A percentile compares a stretch with the other conserved stretches of the same genome.
Evolutionary conservation across 495 filamentous ascomycete genomes (phyloP).

Genomic region (Neurospora cerealis): DNA sequence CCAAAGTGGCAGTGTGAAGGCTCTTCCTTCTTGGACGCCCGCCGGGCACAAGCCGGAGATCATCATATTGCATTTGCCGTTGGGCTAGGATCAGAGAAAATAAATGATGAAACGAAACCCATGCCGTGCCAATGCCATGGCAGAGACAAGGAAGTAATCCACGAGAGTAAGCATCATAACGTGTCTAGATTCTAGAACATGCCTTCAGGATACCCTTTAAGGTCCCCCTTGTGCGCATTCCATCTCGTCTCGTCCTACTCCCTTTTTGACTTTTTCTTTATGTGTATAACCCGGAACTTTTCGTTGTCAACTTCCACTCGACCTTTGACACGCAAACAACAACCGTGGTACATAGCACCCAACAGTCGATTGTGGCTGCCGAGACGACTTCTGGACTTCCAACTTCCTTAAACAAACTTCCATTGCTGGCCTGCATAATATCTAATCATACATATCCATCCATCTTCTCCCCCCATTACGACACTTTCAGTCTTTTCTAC

Average conservation of each 20-base stretch:
- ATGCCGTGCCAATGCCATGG: not conserved
- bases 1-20: not conserved
- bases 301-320: not conserved
- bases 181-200: not conserved
- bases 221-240: not conserved
- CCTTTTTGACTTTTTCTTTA: not conserved
- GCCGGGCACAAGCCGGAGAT: not conserved
- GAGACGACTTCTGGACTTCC: not conserved
- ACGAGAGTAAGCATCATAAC: not conserved
- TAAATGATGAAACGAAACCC: not conserved
- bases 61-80: not conserved
- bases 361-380: not conserved
- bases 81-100: not conserved
- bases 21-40: not conserved
- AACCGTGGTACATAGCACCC: not conserved
- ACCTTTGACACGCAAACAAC: not conserved
- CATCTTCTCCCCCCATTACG: not conserved
- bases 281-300: not conserved
- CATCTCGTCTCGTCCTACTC: not conserved
- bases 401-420: not conserved
- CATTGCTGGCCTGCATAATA: not conserved
- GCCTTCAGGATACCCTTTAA: not conserved
- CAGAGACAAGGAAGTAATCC: not conserved
- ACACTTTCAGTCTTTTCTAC: not conserved
- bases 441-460: not conserved